Base-by-base conservation (phyloP, 169 alveolate species). In the Eimeria maxima region DNA sequence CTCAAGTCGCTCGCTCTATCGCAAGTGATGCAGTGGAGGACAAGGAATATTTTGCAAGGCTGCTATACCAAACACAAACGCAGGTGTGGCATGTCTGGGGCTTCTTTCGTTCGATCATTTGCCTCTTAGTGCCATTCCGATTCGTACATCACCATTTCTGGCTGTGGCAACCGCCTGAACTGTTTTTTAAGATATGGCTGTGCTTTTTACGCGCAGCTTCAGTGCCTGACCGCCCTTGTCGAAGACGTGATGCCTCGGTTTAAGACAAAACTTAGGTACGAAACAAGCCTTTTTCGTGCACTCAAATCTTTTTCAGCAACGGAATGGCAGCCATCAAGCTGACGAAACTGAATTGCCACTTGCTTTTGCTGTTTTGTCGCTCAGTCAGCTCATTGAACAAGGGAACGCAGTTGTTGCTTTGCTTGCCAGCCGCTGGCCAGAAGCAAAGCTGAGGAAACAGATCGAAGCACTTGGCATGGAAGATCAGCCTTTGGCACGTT, bases 391-490 rank as follows among this genome's bases (percentile, higher is more conserved):
- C 69, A 73, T 87, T 87, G 94, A 60, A 65, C 94, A 87, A 42
- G 94, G 94, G 29, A 87, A 87, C 67, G 65, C 94, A 60, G 18
- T 87, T 38, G 94, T 87, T 87, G 94, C 94, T 16, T 87, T 87
- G 83, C 81, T 87, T 44, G 94, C 94, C 60, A 6, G 83, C 81
- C 78, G 78, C 33, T 87, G 94, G 94, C 94, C 94, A 60, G 94
- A 87, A 44, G 94, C 94, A 24, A 44, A 65, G 44, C 38, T 87
- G 60, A 60, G 94, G 45, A 57, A 87, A 42, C 94, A 87, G 6
- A 44, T 87, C 53, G 94, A 87, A 42, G 94, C 78, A 8, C 94
- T 87, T 24, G 94, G 83, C 65, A 63, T 87, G 22, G 69, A 73
- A 33, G 83, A 87, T n/a, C 94, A 87, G 94, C 94, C 94, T 14